phyloP scores from a whole-genome alignment of 2,329 filamentous ascomycete species.

The Cordyceps farinosa region DNA sequence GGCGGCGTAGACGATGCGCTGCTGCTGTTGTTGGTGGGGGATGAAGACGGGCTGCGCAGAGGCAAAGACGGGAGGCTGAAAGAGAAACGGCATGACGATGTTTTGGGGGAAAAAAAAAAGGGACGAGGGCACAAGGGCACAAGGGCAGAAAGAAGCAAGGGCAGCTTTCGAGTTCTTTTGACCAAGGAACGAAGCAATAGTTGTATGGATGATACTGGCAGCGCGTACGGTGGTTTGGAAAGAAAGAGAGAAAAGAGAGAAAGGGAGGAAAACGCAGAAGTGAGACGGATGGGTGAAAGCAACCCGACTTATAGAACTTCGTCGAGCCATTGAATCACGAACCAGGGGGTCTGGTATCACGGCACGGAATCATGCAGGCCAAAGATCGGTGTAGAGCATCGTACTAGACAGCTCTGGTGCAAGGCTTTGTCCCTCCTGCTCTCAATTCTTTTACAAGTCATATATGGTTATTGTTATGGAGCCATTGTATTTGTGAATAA shows the following conservation, averaged over 20 bases:
- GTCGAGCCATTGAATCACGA: constrained; percentile 5
- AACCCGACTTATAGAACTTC: background rate
- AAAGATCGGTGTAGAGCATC: constrained; percentile 9
- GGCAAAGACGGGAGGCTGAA: constrained; percentile 27
- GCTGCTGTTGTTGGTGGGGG: background rate
- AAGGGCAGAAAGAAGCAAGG: background rate
- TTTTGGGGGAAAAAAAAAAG: background rate
- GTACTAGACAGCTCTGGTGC: background rate
- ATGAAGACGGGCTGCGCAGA: background rate
- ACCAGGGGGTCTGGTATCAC: background rate
- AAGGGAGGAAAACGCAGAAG: background rate
- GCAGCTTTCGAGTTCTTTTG: too few species aligned
- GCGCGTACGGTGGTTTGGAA: background rate
- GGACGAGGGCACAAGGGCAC: background rate
- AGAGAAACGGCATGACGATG: constrained; percentile 25
- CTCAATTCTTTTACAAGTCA: background rate
- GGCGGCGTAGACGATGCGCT: constrained; percentile 21
- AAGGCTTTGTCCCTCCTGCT: background rate
- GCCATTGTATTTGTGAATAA: constrained; percentile 1
- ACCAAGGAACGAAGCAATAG: too few species aligned
- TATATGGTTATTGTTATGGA: background rate
- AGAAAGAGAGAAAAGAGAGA: background rate
- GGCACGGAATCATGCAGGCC: background rate
- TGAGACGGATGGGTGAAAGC: background rate
- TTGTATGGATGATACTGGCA: background rate